Base-by-base conservation (phyloP, 2,329 filamentous ascomycete genomes). In the Fusarium siculi region DNA sequence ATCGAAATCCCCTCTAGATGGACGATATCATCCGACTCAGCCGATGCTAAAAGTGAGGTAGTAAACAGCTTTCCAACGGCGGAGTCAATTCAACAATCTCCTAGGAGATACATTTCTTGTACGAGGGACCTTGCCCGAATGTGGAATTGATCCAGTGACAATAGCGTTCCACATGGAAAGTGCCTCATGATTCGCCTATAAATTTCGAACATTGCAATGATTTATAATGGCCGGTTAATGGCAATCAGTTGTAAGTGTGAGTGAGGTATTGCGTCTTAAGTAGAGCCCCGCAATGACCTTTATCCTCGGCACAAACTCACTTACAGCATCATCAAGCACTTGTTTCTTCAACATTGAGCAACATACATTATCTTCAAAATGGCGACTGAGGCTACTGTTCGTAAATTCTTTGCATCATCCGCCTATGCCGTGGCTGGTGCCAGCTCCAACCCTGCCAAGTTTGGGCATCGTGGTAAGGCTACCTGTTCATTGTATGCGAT, bases 351-450 rank as follows among this genome's bases (percentile, higher is more conserved):
- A 36, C 47, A 16, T 42, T 9, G 28, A 42, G n/a, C 37, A 28
- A n/a, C 14, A 23, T 46, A 37, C 23, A 34, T 42, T 42, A 21
- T 40, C 34, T 30, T 49, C 37, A 34, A 62, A 43, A 90, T 90
- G 88, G 82, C 87, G 28, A 93, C 93, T 85, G 91, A 95, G 80
- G 87, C 90, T 52, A 89, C 92, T 50, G 91, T 94, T 50, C 91
- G 90, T 72, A 87, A 87, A 18, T 98, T 98, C 87, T 97, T 98
- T 85, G 87, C 90, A 7, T 92, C 92, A 12, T 89, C 92, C 32
- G 87, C 88, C 74, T 97, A 96, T 81, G 95, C 96, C 66, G 96
- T 98, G 34, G 94, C 95, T 25, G 96, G 96, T 77, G 96, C 96
- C 42, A 96, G 93, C 80, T 93, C 93, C 58, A 94, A 97, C 83